phyloP scores from a whole-genome alignment of 2,329 filamentous ascomycete species.

The Aureobasidium sp. region DNA sequence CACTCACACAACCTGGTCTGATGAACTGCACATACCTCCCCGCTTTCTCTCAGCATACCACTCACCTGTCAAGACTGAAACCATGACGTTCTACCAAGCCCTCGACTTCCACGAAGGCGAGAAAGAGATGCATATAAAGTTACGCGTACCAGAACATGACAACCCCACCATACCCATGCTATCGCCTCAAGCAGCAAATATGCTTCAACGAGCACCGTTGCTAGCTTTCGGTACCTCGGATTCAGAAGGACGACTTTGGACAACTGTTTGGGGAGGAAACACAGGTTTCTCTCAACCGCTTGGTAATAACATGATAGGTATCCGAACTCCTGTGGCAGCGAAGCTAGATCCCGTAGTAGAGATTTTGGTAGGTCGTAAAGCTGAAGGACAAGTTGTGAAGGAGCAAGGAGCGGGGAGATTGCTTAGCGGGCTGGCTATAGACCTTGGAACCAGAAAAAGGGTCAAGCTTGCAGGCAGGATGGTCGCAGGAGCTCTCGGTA shows the following conservation, averaged over 20 bases:
- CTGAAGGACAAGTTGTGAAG: conserved; percentile 39
- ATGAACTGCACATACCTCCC: too few relatives aligned
- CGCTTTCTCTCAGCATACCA: too few relatives aligned
- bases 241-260: conserved; percentile 60
- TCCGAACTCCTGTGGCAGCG: conserved; percentile 55
- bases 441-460: conserved; percentile 60
- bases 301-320: conserved; percentile 56
- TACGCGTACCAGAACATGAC: conserved; percentile 50
- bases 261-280: conserved; percentile 69
- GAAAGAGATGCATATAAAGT: conserved; percentile 53
- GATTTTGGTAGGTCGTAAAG: conserved; percentile 48
- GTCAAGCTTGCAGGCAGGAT: conserved; percentile 68
- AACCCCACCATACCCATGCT: conserved; percentile 65
- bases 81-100: conserved; percentile 40
- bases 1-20: too few relatives aligned
- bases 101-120: conserved; percentile 61
- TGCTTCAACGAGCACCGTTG: conserved; percentile 58
- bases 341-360: conserved; percentile 63
- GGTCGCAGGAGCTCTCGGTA: conserved; percentile 53
- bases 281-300: conserved; percentile 60
- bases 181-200: conserved; percentile 52
- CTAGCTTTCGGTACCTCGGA: conserved; percentile 70
- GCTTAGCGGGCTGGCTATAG: conserved; percentile 55
- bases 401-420: conserved; percentile 42
- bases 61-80: background rate